Conservation (phyloP, 2,329 filamentous ascomycete genomes). For the Polychaeton citri region DNA sequence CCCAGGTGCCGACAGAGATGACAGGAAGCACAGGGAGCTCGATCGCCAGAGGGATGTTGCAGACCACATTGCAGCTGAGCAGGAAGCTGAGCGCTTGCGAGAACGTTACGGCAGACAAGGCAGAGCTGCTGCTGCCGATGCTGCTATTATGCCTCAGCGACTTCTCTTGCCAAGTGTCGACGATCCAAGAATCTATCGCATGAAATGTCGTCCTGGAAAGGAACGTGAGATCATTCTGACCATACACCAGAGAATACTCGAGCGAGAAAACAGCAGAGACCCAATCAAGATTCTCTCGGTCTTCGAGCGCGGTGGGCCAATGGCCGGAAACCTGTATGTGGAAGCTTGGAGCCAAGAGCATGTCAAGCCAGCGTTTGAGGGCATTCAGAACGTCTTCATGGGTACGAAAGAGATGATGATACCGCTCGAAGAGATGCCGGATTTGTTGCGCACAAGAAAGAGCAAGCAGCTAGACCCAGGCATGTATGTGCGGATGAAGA, state of each 20-base stretch:
- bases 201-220: slow-evolving; percentile 88
- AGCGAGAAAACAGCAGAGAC: slow-evolving; percentile 63
- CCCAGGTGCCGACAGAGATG: slow-evolving; percentile 68
- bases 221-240: slow-evolving; percentile 81
- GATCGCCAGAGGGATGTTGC: slow-evolving; percentile 83
- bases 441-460: slow-evolving; percentile 81
- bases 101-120: slow-evolving; percentile 72
- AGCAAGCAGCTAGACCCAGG: slow-evolving; percentile 73
- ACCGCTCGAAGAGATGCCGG: slow-evolving; percentile 94
- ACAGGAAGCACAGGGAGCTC: slow-evolving; percentile 84
- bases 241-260: slow-evolving; percentile 79
- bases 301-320: slow-evolving; percentile 71
- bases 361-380: slow-evolving; percentile 69
- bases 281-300: slow-evolving; percentile 76
- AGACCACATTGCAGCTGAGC: slow-evolving; percentile 81
- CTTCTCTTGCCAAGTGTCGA: slow-evolving; percentile 84
- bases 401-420: slow-evolving; percentile 77
- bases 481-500: slow-evolving; percentile 80
- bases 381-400: slow-evolving; percentile 79
- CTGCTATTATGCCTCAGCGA: slow-evolving; percentile 68
- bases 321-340: slow-evolving; percentile 92
- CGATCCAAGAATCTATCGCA: slow-evolving; percentile 90
- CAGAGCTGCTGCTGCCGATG: slow-evolving; percentile 53
- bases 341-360: slow-evolving; percentile 81
- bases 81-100: slow-evolving; percentile 73